Conservation (phyloP, 768 basidiomycete genomes). For the Dictyophora rubrovolvata region DNA sequence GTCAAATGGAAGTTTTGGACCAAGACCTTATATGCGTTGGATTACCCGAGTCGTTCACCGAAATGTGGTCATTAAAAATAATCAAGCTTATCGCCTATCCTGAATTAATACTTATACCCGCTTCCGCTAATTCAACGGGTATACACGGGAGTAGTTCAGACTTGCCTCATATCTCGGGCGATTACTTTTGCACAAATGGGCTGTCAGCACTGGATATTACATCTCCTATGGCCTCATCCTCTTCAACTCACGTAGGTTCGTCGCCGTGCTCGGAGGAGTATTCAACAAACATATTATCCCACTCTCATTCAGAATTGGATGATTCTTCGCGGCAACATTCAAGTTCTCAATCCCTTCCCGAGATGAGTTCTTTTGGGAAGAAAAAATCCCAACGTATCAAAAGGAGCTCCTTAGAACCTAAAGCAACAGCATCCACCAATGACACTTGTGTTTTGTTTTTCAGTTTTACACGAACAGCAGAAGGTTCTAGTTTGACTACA, state of each 20-base stretch:
- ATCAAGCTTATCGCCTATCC: conserved; percentile 70
- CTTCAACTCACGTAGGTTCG: background rate
- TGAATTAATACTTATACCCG: conserved; percentile 31
- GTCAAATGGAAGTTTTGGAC: conserved; percentile 52
- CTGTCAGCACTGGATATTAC: background rate
- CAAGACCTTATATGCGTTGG: conserved; percentile 72
- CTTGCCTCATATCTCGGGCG: background rate
- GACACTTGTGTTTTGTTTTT: conserved; percentile 46
- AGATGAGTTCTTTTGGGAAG: background rate
- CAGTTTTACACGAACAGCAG: conserved; percentile 66
- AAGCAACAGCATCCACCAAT: background rate
- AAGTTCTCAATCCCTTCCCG: background rate
- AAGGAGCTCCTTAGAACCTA: background rate
- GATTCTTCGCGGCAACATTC: background rate
- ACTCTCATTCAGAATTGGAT: background rate
- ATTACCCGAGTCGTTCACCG: conserved; percentile 53
- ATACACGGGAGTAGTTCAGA: background rate
- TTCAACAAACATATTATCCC: background rate
- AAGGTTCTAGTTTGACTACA: conserved; percentile 69
- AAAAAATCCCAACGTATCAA: background rate
- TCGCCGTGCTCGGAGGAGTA: background rate
- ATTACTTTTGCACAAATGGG: background rate
- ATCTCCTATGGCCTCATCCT: conserved; percentile 6
- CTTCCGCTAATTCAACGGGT: background rate
- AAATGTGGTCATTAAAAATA: conserved; percentile 68